Base-by-base conservation (phyloP, 768 basidiomycete species). In the Russula virescens region DNA sequence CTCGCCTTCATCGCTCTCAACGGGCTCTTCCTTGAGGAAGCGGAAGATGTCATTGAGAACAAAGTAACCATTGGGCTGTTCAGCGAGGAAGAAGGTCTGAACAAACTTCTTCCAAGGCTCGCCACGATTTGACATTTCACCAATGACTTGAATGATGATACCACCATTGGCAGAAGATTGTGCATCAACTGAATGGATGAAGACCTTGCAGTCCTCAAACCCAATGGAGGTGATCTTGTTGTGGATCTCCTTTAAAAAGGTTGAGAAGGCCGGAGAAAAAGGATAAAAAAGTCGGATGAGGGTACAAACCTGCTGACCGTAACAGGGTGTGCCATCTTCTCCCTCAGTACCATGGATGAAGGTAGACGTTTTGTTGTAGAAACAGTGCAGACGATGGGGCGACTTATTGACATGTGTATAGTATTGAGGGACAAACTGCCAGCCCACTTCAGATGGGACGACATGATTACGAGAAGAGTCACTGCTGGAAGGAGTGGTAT, bases 1-100 rank as follows among this genome's bases (percentile, higher is more conserved):
- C 31, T 58, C 61, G 61, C 55, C 43, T n/a, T 89, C 90, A 60
- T 91, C 93, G 31, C 80, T 80, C 67, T 93, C 93, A 58, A 91
- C 87, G 9, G 83, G 78, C 72, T 98, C 94, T 77, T 98, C 97
- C 79, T 97, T 98, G 66, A 99, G 80, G 82, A 97, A 98, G 63
- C 97, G 90, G 87, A 98, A 99, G 79, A 98, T 98, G 78, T 99
- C 97, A 77, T 99, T 99, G 76, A 99, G 87, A 67, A 99, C 97
- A 73, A 96, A 99, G 80, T 98, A 99, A 47, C 97, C 97, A 69
- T 96, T 97, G 16, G 94, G 93, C 77, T 99, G 97, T 75, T 98
- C 94, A 43, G 97, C 97, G 58, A 99, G 88, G 89, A 99, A 98
- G 79, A 99, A 98, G 8, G 96, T 98, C 78, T 99, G 97, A 13